Conservation (phyloP, 2,329 filamentous ascomycete species). For the Neurospora crassa region DNA sequence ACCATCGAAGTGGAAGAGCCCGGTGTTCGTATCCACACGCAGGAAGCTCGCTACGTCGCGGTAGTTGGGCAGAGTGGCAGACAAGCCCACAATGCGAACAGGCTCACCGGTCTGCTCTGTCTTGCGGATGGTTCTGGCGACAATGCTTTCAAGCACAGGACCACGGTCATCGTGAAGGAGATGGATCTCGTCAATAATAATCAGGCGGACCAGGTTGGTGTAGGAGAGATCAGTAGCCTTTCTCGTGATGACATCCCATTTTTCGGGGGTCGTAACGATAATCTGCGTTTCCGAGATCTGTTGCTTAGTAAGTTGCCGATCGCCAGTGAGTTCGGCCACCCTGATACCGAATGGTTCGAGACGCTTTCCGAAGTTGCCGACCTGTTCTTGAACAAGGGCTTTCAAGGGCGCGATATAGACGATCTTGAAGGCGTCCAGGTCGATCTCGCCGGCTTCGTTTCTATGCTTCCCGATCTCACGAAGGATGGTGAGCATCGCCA, state of each 20-base stretch:
- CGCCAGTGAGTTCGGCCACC: slow-evolving; percentile 92
- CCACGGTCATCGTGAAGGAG: slow-evolving; percentile 94
- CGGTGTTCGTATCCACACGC: slow-evolving; percentile 75
- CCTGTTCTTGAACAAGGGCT: slow-evolving; percentile 92
- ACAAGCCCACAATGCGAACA: slow-evolving; percentile 84
- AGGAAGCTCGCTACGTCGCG: slow-evolving; percentile 92
- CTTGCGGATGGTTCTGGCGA: slow-evolving; percentile 84
- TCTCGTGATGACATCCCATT: slow-evolving; percentile 98
- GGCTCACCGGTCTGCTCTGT: slow-evolving; percentile 91
- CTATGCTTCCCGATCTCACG: slow-evolving; percentile 95
- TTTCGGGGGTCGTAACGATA: slow-evolving; percentile 96
- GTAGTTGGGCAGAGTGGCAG: slow-evolving; percentile 93
- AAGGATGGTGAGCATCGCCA: slow-evolving; percentile 93
- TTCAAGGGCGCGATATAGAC: slow-evolving; percentile 96
- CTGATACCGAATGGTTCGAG: slow-evolving; percentile 84
- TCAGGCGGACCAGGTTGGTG: slow-evolving; percentile 88
- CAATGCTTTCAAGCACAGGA: slow-evolving; percentile 92
- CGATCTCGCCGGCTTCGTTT: slow-evolving; percentile 85
- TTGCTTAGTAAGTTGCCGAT: slow-evolving; percentile 95
- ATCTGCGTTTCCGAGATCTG: slow-evolving; percentile 97
- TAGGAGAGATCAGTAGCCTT: slow-evolving; percentile 96
- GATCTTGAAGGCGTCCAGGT: slow-evolving; percentile 95
- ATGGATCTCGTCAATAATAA: slow-evolving; percentile 98
- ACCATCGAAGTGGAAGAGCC: slow-evolving; percentile 92
- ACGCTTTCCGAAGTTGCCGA: slow-evolving; percentile 91